Base-by-base conservation (phyloP, 768 basidiomycete species). In the Russula sp. region DNA sequence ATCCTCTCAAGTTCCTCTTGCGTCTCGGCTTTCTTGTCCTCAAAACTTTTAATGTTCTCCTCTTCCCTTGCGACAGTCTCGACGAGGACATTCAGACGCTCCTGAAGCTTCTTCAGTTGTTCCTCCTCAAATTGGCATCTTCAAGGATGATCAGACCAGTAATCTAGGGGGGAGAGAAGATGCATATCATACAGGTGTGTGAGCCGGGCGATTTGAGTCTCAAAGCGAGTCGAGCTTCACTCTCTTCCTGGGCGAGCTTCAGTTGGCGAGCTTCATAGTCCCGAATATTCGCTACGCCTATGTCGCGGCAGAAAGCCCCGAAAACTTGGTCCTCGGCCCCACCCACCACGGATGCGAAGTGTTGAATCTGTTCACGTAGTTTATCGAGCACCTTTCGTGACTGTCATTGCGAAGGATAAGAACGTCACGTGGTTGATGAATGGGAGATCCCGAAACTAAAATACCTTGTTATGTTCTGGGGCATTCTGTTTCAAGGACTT, bases 211-310 rank as follows among this genome's bases (percentile, higher is more conserved):
- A 95, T 89, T 73, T 95, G 93, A 5, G 87, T 90, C 67, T 94
- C 88, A 69, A 85, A 96, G 53, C 88, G 82, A 94, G 76, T 62
- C 91, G 78, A 9, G 90, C 90, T 69, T 90, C 91, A 71, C 84
- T 90, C 74, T 94, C 93, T 70, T 91, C 90, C 74, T 94, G 88
- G 0, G 91, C 92, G 26, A 91, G 83, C 73, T 88, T 90, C 34
- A 98, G 79, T 71, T 96, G 93, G 24, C 89, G 85, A 72, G 93
- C 90, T 75, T 98, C 96, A 72, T 95, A 99, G 69, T 95, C 92
- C 30, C 95, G 85, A 67, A 99, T 93, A 75, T 87, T 87, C 18
- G 76, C 73, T 8, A 97, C 88, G 11, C 85, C 82, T 68, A 98
- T 94, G 69, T 84, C 82, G 42, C 75, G 73, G 72, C 95, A 98